Evolutionary conservation across 768 basidiomycete species (phyloP), one percentile per base, ranked within the genome.

Genomic region (Russula sp.): DNA sequence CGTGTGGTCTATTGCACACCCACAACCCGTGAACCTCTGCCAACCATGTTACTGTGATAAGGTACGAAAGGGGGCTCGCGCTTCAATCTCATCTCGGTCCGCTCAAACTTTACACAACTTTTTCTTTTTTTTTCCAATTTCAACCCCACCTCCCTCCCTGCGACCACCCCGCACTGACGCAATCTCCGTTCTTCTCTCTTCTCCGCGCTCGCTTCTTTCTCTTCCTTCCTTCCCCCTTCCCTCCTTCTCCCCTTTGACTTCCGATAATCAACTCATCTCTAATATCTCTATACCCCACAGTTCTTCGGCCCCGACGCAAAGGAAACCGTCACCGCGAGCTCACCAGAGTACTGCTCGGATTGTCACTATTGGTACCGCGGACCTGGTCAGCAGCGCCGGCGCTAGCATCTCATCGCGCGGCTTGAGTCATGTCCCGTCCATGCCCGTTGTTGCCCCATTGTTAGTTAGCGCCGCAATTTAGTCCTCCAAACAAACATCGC

Each of bases 221-320:
- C 20, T 34, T 34, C 52, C 30, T 9, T 26, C 42, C 34, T 57
- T n/a, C n/a, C 10, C n/a, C 20, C 14, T 30, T 30, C 57, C 51
- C 36, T 38, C 51, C 2, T 18, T 24, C 16, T 32, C 51, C 5
- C 10, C 3, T 28, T 42, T 57, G 18, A 24, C 36, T 11, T 28
- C 24, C n/a, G 30, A 30, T 5, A 9, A 36, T 13, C 9, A 6
- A 18, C 34, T n/a, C 30, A 34, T 28, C 24, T 14, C 32, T 14
- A n/a, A n/a, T n/a, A 14, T 4, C 5, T 30, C 5, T 2, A 30
- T 5, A 34, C 63, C 6, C 63, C n/a, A n/a, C 70, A 90, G 90
- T 89, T 86, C 72, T 79, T 80, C 69, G 88, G 88, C 24, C 90
- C 90, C 1, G 90, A 92, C 69, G 75, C 75, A 49, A 80, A 79